Conservation (phyloP, 2,329 filamentous ascomycete genomes). For the Diaporthe batatas region DNA sequence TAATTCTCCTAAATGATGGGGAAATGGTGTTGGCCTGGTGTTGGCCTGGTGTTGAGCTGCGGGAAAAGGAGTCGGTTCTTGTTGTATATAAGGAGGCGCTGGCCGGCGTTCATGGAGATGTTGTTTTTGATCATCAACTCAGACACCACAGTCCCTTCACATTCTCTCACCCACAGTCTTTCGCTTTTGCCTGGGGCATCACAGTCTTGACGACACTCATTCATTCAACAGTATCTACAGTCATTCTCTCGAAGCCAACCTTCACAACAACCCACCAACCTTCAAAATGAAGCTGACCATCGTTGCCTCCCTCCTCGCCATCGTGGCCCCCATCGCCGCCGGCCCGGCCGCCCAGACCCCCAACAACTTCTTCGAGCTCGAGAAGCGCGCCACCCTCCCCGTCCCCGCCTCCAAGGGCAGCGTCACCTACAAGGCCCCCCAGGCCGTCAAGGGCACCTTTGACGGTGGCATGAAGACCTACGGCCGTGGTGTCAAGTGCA, state of each 20-base stretch:
- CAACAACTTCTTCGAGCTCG: slow-evolving; percentile 27
- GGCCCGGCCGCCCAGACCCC: slow-evolving; percentile 28
- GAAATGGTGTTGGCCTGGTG: background rate
- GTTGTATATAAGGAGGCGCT: slow-evolving; percentile 29
- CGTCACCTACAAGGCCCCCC: slow-evolving; percentile 12
- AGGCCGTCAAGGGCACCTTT: slow-evolving; percentile 31
- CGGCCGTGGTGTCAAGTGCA: slow-evolving; percentile 43
- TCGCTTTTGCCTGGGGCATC: slow-evolving; percentile 27
- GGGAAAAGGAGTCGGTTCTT: background rate
- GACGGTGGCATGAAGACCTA: slow-evolving; percentile 53
- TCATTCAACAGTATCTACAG: slow-evolving; percentile 6
- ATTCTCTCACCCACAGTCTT: slow-evolving; percentile 23
- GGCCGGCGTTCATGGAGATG: background rate
- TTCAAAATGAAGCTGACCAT: slow-evolving; percentile 37
- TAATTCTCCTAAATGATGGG: slow-evolving; percentile 29
- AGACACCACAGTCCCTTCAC: slow-evolving; percentile 22
- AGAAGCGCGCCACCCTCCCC: slow-evolving; percentile 11
- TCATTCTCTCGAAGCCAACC: background rate
- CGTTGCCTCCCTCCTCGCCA: slow-evolving; percentile 15
- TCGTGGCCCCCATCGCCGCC: slow-evolving; percentile 28
- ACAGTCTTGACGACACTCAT: slow-evolving; percentile 27
- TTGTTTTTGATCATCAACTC: slow-evolving; percentile 16
- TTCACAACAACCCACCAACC: background rate
- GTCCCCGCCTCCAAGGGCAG: slow-evolving; percentile 16
- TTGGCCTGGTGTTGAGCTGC: background rate